These are phyloP conservation scores for Monosporozyma siamensis DNA, from an alignment of 805 yeast genomes.

Conservation along the genomic window DNA sequence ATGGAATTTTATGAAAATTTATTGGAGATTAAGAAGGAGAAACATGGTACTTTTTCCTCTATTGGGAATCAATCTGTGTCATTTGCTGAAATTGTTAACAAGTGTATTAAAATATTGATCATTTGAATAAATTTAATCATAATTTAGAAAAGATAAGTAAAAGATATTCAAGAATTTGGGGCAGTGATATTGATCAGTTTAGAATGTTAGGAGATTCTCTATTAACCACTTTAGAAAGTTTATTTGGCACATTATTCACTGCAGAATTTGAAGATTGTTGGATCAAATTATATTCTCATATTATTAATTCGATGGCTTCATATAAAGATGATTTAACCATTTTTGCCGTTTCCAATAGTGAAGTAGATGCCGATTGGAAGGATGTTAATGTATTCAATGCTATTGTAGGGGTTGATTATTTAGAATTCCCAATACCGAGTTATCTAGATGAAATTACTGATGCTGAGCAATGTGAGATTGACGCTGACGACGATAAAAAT, in stretches of 20 bases:
- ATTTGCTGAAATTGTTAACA: conserved; percentile 67
- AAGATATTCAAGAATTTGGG: conserved; percentile 64
- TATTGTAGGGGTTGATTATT: not conserved
- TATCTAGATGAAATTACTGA: not conserved
- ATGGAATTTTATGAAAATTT: conserved; percentile 68
- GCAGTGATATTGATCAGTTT: conserved; percentile 59
- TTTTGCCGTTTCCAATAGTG: not conserved
- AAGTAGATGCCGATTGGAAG: not conserved
- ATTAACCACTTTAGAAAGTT: conserved; percentile 55
- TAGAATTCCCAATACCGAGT: not conserved
- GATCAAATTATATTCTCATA: conserved; percentile 59
- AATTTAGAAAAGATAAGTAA: conserved; percentile 58
- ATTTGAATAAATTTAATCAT: conserved; percentile 46
- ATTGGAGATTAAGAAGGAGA: conserved; percentile 46
- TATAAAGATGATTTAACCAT: conserved; percentile 33
- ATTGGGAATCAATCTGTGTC: conserved; percentile 71
- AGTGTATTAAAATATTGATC: conserved; percentile 58
- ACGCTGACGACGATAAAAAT: not conserved
- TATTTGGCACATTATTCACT: conserved; percentile 45
- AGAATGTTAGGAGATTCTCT: conserved; percentile 68
- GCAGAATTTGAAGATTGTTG: conserved; percentile 58
- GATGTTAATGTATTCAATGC: not conserved
- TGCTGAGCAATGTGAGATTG: not conserved
- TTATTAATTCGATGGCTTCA: conserved; percentile 58
- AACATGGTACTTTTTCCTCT: conserved; percentile 62